Evolutionary conservation across 75 land plant genomes (phyloP).

Genomic region (Cryptomeria japonica): DNA sequence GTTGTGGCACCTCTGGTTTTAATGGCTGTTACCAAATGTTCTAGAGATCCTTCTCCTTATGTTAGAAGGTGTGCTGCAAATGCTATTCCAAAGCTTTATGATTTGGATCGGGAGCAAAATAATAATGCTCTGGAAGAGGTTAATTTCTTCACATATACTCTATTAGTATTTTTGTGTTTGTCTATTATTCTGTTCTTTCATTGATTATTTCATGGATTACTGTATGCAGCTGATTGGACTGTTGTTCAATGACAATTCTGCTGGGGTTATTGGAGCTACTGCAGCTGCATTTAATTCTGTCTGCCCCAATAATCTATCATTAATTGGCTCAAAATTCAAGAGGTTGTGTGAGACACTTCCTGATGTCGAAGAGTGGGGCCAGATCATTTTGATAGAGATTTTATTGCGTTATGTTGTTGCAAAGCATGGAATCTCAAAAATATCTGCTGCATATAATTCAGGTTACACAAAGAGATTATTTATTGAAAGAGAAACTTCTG

Average conservation of each 20-base stretch:
- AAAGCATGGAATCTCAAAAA: constrained; percentile 63
- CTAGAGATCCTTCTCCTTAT: constrained; percentile 95
- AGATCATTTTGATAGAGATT: constrained; percentile 78
- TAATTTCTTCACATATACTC: not conserved
- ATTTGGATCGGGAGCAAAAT: constrained; percentile 67
- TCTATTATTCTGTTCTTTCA: constrained; percentile 1
- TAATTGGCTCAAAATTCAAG: constrained; percentile 64
- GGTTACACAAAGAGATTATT: constrained; percentile 7
- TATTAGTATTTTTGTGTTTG: constrained; percentile 12
- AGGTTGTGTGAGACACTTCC: constrained; percentile 84
- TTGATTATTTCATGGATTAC: constrained; percentile 10
- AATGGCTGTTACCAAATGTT: constrained; percentile 79
- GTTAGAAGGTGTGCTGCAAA: constrained; percentile 97
- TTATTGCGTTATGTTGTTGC: constrained; percentile 86
- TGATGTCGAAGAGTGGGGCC: constrained; percentile 99
- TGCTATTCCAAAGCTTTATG: constrained; percentile 90
- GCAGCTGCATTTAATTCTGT: constrained; percentile 79
- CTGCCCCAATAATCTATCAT: constrained; percentile 69
- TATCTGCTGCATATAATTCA: constrained; percentile 41
- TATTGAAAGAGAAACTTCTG: constrained; percentile 24
- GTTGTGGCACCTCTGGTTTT: constrained; percentile 82
- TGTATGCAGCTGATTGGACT: constrained; percentile 73
- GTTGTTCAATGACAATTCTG: constrained; percentile 78
- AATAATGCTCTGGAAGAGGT: constrained; percentile 77
- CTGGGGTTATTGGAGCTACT: constrained; percentile 95